Percentiles rank a stretch among this genome's conserved stretches.
phyloP scores from a whole-genome alignment of 305 asterid genomes.

The Rubia balearica region DNA sequence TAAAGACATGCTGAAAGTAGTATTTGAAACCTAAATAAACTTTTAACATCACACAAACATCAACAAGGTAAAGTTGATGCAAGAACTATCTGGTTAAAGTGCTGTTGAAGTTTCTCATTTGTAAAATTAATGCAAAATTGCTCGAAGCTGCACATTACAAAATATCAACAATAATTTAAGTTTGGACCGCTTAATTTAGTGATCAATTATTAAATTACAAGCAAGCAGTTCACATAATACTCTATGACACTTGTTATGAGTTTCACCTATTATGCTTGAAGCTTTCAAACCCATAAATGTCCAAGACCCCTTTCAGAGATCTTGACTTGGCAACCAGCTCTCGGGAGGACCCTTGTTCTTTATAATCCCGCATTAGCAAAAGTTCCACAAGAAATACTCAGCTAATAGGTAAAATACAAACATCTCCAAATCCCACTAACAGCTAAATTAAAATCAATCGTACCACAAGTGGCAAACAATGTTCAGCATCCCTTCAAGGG shows the following conservation, averaged over 20 bases:
- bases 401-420: slow-evolving; percentile 8
- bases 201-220: slow-evolving; percentile 2
- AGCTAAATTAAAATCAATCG: slow-evolving; percentile 11
- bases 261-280: slow-evolving; percentile 88
- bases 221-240: background rate
- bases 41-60: slow-evolving; percentile 15
- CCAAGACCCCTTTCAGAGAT: slow-evolving; percentile 89
- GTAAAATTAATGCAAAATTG: slow-evolving; percentile 97
- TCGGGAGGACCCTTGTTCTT: slow-evolving; percentile 94
- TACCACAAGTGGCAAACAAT: slow-evolving; percentile 98
- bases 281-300: slow-evolving; percentile 97
- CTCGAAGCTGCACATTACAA: slow-evolving; percentile 69
- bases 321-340: slow-evolving; percentile 69
- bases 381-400: slow-evolving; percentile 15
- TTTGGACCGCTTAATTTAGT: background rate
- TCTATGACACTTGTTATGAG: background rate
- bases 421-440: slow-evolving; percentile 1
- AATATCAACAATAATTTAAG: slow-evolving; percentile 26
- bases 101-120: slow-evolving; percentile 96
- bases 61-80: slow-evolving; percentile 13
- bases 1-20: slow-evolving; percentile 83
- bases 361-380: slow-evolving; percentile 53
- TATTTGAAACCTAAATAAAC: slow-evolving; percentile 27
- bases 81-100: slow-evolving; percentile 81
- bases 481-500: slow-evolving; percentile 99